These are phyloP conservation scores for Mycena capillaripes DNA, from an alignment of 768 basidiomycete genomes.

Conservation along the genomic window DNA sequence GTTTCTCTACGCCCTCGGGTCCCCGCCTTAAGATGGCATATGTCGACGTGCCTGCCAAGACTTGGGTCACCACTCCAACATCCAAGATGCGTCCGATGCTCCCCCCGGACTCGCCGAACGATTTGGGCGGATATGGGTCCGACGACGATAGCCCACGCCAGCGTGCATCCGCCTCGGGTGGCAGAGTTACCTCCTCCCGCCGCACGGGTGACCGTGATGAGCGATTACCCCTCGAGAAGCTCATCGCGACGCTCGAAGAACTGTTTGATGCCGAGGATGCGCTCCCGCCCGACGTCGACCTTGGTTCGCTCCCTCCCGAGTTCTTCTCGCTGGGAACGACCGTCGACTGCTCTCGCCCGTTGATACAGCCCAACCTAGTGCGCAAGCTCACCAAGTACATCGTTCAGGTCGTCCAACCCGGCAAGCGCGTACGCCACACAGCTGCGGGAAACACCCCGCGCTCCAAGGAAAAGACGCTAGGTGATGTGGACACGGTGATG, in stretches of 20 bases:
- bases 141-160: slow-evolving; percentile 59
- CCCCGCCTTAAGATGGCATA: slow-evolving; percentile 57
- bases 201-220: slow-evolving; percentile 85
- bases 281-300: slow-evolving; percentile 68
- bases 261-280: slow-evolving; percentile 87
- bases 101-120: slow-evolving; percentile 50
- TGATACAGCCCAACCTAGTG: slow-evolving; percentile 69
- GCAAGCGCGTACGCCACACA: slow-evolving; percentile 73
- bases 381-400: slow-evolving; percentile 81
- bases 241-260: slow-evolving; percentile 83
- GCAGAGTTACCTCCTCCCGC: slow-evolving; percentile 63
- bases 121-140: slow-evolving; percentile 73
- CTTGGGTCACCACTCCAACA: slow-evolving; percentile 59
- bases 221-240: slow-evolving; percentile 83
- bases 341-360: slow-evolving; percentile 69
- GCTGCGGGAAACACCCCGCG: slow-evolving; percentile 61
- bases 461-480: slow-evolving; percentile 66
- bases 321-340: slow-evolving; percentile 74
- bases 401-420: slow-evolving; percentile 74
- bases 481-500: slow-evolving; percentile 73
- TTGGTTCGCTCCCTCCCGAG: slow-evolving; percentile 66
- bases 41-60: slow-evolving; percentile 60
- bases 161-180: slow-evolving; percentile 51
- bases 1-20: slow-evolving; percentile 34
- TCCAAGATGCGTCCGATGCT: slow-evolving; percentile 46